Evolutionary conservation across 192 early-diverging fungal genomes (phyloP), one percentile per base, ranked within the genome.

Genomic region (Coemansia javaensis): DNA sequence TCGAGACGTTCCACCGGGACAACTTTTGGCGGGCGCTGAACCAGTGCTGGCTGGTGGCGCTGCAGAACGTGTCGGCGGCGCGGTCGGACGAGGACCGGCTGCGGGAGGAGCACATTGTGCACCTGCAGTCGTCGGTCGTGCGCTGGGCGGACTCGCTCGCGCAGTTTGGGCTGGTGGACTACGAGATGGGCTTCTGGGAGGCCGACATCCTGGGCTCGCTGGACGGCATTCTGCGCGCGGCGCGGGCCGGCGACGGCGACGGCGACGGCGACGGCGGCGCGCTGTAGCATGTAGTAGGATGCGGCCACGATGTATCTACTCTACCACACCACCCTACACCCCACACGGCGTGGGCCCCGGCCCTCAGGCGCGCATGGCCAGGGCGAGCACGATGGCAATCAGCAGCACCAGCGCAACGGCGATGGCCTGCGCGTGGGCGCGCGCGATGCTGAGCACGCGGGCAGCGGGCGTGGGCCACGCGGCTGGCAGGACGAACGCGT

Each of bases 141-240:
- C 52, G 64, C 4, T 91, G 89, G 89, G 80, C 78, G 2, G 81
- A 89, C 53, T 56, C 65, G 14, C 56, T 91, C 45, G 82, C 84
- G 41, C 66, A 77, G 47, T 91, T 75, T 73, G 87, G 89, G 1
- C 56, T 91, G 42, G 87, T 91, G 17, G 85, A 91, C 53, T 91
- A 89, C 60, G 86, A 91, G 44, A 78, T 89, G 65, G 89, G 88
- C 17, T 83, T 86, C 40, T 89, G 84, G 83, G 88, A 86, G 49
- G 65, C 77, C 22, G 85, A 87, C 30, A 85, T 90, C 45, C 53
- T 87, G 32, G 79, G 84, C 33, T 79, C 84, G 11, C 68, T 90
- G 20, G 75, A 82, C 40, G 53, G 50, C 8, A 79, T 79, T 25
- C 53, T 84, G 10, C 59, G 51, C 3, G 8, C 36, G 9, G 33